Evolutionary conservation across 1,284 basidiomycete genomes (phyloP).

Genomic region (Naganishia sp.): DNA sequence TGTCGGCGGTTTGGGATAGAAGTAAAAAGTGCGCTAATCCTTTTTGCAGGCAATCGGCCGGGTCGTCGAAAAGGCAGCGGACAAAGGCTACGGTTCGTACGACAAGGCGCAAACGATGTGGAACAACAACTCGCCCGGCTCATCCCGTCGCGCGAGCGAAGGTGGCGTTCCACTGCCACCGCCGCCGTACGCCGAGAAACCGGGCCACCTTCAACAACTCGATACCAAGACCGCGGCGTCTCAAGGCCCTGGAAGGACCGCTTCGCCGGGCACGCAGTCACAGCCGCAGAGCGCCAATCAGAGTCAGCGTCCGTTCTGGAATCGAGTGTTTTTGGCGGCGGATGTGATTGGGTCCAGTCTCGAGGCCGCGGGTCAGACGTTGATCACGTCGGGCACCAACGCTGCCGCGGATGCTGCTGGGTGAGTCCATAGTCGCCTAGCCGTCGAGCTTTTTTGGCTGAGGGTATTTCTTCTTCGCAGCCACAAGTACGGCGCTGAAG

Average conservation of each 20-base stretch:
- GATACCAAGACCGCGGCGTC: not conserved
- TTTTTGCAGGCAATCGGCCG: constrained; percentile 41
- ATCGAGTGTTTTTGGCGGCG: constrained; percentile 64
- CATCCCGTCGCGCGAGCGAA: not conserved
- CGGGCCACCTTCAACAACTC: not conserved
- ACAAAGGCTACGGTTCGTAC: constrained; percentile 24
- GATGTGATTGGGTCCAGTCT: constrained; percentile 72
- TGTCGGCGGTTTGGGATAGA: constrained; percentile 51
- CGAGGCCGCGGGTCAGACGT: constrained; percentile 64
- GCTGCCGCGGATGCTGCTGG: constrained; percentile 63
- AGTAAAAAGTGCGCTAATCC: constrained; percentile 44
- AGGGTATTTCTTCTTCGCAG: constrained; percentile 17
- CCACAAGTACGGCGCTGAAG: constrained; percentile 65
- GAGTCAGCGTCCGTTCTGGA: constrained; percentile 43
- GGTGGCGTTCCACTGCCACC: not conserved
- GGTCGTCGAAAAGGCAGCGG: constrained; percentile 38
- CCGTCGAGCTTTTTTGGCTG: constrained; percentile 4
- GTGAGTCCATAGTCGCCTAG: constrained; percentile 54
- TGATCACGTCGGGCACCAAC: constrained; percentile 63
- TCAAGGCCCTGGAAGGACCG: not conserved
- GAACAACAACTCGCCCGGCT: constrained; percentile 10
- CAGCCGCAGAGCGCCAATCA: constrained; percentile 3
- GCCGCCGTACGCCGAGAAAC: constrained; percentile 20
- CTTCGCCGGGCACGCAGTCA: not conserved
- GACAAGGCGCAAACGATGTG: constrained; percentile 29